phyloP scores from a whole-genome alignment of 2,329 filamentous ascomycete species.

The Graphilbum fragrans region DNA sequence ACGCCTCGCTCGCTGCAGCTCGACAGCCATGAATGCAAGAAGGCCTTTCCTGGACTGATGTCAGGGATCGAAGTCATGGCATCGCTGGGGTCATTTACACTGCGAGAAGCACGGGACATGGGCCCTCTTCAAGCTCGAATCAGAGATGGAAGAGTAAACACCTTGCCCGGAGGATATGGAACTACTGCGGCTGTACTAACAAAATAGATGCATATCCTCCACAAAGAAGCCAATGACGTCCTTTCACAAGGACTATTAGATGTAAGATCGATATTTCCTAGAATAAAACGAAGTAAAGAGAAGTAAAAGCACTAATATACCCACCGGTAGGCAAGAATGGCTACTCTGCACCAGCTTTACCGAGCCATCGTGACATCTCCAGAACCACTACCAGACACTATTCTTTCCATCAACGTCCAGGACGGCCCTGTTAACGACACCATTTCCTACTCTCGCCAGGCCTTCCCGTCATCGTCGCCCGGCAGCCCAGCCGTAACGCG shows the following conservation, averaged over 20 bases:
- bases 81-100: slow-evolving; percentile 21
- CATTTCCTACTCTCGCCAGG: slow-evolving; percentile 29
- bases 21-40: slow-evolving; percentile 20
- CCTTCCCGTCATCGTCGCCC: slow-evolving; percentile 15
- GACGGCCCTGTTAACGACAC: slow-evolving; percentile 24
- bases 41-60: slow-evolving; percentile 24
- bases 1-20: slow-evolving; percentile 2
- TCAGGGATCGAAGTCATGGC: slow-evolving; percentile 25
- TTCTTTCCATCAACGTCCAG: slow-evolving; percentile 33
- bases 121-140: slow-evolving; percentile 22
- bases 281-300: not conserved
- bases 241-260: not conserved
- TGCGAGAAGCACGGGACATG: slow-evolving; percentile 16
- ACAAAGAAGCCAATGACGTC: not conserved
- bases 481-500: slow-evolving; percentile 13
- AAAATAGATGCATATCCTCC: slow-evolving; percentile 4
- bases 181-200: no score
- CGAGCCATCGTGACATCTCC: slow-evolving; percentile 4
- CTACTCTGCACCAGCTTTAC: slow-evolving; percentile 7
- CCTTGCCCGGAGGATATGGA: no score
- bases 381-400: slow-evolving; percentile 28
- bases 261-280: no score
- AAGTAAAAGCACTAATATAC: not conserved
- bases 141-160: not conserved
- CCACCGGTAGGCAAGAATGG: not conserved